Conservation (phyloP, 2,329 filamentous ascomycete genomes). For the Alternaria sp. region DNA sequence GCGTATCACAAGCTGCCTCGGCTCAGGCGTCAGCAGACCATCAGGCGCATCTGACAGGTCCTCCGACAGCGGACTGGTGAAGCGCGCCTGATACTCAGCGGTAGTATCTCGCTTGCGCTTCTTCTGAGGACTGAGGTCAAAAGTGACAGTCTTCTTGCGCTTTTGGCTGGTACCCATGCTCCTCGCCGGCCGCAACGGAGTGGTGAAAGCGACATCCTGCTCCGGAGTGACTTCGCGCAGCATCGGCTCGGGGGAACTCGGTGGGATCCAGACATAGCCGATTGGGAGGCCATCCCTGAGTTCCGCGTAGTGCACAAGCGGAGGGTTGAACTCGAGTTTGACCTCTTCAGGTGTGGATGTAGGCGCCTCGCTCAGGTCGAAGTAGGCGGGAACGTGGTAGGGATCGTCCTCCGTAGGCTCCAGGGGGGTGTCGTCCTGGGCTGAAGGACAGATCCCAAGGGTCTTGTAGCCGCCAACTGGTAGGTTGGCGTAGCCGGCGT, state of each 20-base stretch:
- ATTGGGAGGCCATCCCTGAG: conserved; percentile 1
- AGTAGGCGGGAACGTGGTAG: conserved; percentile 1
- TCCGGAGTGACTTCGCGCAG: background rate
- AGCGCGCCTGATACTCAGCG: background rate
- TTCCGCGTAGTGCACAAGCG: conserved; percentile 1
- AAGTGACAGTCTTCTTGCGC: background rate
- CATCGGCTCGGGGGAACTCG: background rate
- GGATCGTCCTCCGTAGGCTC: background rate
- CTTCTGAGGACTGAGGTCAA: background rate
- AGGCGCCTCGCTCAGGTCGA: background rate
- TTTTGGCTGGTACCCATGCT: background rate
- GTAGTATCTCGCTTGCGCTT: background rate
- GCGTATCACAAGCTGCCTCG: background rate
- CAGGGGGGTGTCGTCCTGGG: background rate
- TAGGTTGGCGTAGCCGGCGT: background rate
- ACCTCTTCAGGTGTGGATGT: background rate
- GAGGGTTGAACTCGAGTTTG: conserved; percentile 6
- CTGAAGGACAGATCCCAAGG: background rate
- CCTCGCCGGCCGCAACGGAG: background rate
- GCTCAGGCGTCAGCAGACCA: conserved; percentile 2
- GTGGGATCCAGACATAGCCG: conserved; percentile 6
- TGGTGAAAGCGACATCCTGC: background rate
- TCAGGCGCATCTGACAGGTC: background rate
- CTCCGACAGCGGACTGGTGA: conserved; percentile 1
- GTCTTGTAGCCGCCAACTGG: background rate